Percentiles rank a stretch among this genome's conserved stretches.
These are phyloP conservation scores for Neophaeococcomyces aloes DNA, from an alignment of 2,329 filamentous ascomycete genomes.

Conservation along the genomic window DNA sequence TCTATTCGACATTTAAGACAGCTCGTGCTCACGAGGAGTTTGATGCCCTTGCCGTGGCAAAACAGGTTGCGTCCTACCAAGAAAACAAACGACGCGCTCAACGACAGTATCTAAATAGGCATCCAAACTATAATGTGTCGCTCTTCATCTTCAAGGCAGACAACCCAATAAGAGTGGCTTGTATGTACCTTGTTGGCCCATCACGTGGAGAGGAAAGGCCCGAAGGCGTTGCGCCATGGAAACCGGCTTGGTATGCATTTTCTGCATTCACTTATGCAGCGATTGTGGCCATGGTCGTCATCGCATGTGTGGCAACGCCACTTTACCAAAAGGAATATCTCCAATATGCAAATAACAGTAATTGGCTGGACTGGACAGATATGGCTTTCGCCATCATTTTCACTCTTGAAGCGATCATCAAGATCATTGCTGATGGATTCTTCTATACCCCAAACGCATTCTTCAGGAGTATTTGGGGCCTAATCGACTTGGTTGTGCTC, in stretches of 20 bases:
- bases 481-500: conserved; percentile 86
- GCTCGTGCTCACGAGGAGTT: conserved; percentile 63
- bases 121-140: conserved; percentile 87
- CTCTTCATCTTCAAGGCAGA: conserved; percentile 73
- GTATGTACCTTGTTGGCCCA: conserved; percentile 82
- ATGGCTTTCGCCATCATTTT: conserved; percentile 82
- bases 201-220: conserved; percentile 78
- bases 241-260: conserved; percentile 82
- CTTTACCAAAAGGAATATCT: conserved; percentile 89
- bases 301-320: conserved; percentile 89
- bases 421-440: conserved; percentile 88
- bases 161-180: conserved; percentile 69
- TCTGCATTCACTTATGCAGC: conserved; percentile 88
- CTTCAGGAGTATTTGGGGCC: conserved; percentile 89
- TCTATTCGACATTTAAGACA: conserved; percentile 73
- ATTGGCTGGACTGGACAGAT: conserved; percentile 95
- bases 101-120: conserved; percentile 73
- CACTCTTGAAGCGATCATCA: conserved; percentile 74
- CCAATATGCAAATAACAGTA: conserved; percentile 46
- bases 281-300: conserved; percentile 94
- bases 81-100: conserved; percentile 78
- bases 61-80: conserved; percentile 75
- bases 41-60: conserved; percentile 79
- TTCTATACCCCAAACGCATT: conserved; percentile 97
- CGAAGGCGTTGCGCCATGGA: conserved; percentile 81